phyloP scores from a whole-genome alignment of 768 basidiomycete genomes.

The Leccinum broughii region DNA sequence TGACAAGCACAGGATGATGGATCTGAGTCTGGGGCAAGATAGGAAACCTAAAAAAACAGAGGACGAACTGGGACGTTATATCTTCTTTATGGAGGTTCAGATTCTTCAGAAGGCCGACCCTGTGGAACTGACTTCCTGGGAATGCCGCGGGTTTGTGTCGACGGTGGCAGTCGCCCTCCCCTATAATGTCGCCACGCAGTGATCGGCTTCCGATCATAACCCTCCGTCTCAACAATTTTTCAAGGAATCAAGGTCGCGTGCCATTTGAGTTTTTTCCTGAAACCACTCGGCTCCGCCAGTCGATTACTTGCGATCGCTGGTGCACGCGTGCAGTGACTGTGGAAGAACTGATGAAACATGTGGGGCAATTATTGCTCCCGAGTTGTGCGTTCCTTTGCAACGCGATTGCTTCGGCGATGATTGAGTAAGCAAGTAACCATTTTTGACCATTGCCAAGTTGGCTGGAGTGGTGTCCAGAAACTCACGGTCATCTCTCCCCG shows the following conservation, averaged over 20 bases:
- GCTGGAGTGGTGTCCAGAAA: no score
- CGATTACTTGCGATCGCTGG: neutral
- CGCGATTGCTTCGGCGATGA: neutral
- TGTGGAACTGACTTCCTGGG: constrained; percentile 18
- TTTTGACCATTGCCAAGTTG: neutral
- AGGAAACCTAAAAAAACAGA: neutral
- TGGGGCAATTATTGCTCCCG: neutral
- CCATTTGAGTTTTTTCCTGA: neutral
- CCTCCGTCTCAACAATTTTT: neutral
- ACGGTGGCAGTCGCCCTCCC: constrained; percentile 6
- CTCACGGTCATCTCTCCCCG: neutral
- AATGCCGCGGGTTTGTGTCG: constrained; percentile 23
- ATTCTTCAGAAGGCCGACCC: constrained; percentile 2
- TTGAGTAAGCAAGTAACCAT: neutral
- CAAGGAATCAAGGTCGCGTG: neutral
- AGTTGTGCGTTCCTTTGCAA: neutral
- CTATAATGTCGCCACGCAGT: constrained; percentile 5
- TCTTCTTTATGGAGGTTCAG: constrained; percentile 17
- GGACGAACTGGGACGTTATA: constrained; percentile 17
- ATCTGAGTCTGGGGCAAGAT: neutral
- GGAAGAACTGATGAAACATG: neutral
- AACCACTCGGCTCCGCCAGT: neutral
- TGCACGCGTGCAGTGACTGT: neutral
- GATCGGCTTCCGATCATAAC: constrained; percentile 7
- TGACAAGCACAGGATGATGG: neutral